Conservation (phyloP, 2,329 filamentous ascomycete genomes). For the Ascochyta clinopodiicola region DNA sequence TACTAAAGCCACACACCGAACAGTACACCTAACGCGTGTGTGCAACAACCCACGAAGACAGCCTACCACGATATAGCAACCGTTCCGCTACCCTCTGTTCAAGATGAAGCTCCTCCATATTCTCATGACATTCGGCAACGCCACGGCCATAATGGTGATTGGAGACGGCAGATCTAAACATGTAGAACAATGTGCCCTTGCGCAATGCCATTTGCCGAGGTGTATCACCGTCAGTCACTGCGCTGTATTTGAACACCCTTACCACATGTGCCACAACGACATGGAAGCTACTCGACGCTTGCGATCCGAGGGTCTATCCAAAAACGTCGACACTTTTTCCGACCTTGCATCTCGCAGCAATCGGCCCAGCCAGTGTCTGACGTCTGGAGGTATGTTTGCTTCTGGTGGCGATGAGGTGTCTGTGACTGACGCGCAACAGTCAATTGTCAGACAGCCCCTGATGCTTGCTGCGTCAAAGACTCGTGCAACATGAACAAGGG, state of each 20-base stretch:
- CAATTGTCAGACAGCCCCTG: background rate
- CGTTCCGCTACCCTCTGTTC: background rate
- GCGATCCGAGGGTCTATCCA: too few relatives aligned
- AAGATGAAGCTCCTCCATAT: background rate
- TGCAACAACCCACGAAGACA: too few relatives aligned
- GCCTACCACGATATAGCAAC: background rate
- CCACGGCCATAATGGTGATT: background rate
- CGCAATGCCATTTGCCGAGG: too few relatives aligned
- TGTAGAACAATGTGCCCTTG: too few relatives aligned
- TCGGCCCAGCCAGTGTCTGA: background rate
- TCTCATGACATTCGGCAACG: background rate
- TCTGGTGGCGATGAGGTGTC: background rate
- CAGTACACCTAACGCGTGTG: too few relatives aligned
- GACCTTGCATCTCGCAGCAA: too few relatives aligned
- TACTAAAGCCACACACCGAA: background rate
- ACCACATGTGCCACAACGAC: too few relatives aligned
- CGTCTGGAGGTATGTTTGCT: background rate
- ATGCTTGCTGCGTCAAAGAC: background rate
- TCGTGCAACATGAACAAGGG: constrained; percentile 11
- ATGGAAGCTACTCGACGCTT: too few relatives aligned
- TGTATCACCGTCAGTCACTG: too few relatives aligned
- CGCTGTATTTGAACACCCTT: too few relatives aligned
- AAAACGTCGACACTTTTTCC: too few relatives aligned
- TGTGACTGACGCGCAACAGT: background rate
- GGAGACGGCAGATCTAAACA: too few relatives aligned